Conservation (phyloP, 2,329 filamentous ascomycete species). For the Aspergillus calidoustus region DNA sequence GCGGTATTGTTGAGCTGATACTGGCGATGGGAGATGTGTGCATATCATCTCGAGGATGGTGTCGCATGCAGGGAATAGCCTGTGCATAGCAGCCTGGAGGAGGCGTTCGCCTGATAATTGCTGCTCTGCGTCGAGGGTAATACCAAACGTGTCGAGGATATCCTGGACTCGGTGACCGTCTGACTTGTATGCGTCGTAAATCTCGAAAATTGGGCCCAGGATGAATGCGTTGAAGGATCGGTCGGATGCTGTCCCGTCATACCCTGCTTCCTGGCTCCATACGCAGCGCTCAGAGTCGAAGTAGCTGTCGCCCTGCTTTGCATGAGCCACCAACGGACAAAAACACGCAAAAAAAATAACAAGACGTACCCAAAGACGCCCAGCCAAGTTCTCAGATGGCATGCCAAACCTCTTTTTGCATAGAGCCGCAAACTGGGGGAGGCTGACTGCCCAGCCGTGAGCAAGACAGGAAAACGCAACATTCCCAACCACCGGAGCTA, state of each 20-base stretch:
- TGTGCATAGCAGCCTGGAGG: not conserved
- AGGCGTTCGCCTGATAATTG: not conserved
- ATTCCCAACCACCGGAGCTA: not conserved
- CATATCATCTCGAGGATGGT: not conserved
- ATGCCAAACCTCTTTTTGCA: not conserved
- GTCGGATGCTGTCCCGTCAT: not conserved
- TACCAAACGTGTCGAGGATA: not conserved
- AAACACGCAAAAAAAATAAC: not conserved
- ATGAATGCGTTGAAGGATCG: not conserved
- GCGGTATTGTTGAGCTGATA: not conserved
- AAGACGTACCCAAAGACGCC: not conserved
- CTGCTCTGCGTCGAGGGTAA: not conserved
- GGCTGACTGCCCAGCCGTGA: not conserved
- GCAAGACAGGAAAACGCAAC: not conserved
- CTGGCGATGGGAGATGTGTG: not conserved
- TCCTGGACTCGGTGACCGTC: not conserved
- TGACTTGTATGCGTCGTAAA: not conserved
- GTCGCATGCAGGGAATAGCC: not conserved
- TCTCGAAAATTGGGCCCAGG: not conserved
- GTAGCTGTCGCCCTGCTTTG: not conserved
- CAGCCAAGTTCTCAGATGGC: not conserved
- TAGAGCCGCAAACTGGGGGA: not conserved
- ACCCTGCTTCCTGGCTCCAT: not conserved
- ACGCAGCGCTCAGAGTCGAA: not conserved
- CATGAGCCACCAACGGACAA: not conserved